Conservation (phyloP, 306 rosid species). For the Urtica urens region DNA sequence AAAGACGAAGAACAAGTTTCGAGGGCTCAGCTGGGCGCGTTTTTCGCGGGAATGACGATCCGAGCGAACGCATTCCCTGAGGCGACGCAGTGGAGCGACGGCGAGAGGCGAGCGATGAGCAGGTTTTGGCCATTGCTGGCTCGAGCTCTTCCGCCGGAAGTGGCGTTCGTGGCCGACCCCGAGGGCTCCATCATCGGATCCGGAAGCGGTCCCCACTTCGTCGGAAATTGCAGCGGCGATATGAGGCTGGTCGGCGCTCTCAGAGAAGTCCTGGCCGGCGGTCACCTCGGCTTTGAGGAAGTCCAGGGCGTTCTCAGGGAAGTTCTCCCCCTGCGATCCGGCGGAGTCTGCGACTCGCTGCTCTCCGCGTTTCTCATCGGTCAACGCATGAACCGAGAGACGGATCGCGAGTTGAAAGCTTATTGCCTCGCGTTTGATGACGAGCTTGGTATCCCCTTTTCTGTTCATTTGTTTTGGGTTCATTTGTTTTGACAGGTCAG, state of each 20-base stretch:
- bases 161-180: slow-evolving; percentile 78
- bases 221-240: slow-evolving; percentile 53
- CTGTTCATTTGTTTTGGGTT: background rate
- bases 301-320: slow-evolving; percentile 83
- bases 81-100: slow-evolving; percentile 96
- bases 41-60: slow-evolving; percentile 84
- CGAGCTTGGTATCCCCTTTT: slow-evolving; percentile 48
- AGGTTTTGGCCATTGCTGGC: slow-evolving; percentile 74
- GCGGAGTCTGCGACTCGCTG: slow-evolving; percentile 66
- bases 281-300: slow-evolving; percentile 94
- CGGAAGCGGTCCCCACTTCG: slow-evolving; percentile 70
- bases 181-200: slow-evolving; percentile 87
- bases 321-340: slow-evolving; percentile 45
- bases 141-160: slow-evolving; percentile 70
- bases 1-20: slow-evolving; percentile 63
- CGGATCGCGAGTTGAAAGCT: slow-evolving; percentile 83
- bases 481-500: background rate
- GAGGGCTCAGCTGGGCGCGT: slow-evolving; percentile 86
- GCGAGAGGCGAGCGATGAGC: slow-evolving; percentile 75
- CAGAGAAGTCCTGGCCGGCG: slow-evolving; percentile 87
- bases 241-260: slow-evolving; percentile 96
- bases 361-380: slow-evolving; percentile 91
- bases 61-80: slow-evolving; percentile 89
- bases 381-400: slow-evolving; percentile 97
- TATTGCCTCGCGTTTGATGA: slow-evolving; percentile 94